Conservation (phyloP, 2,329 filamentous ascomycete genomes). For the Whalleya microplaca region DNA sequence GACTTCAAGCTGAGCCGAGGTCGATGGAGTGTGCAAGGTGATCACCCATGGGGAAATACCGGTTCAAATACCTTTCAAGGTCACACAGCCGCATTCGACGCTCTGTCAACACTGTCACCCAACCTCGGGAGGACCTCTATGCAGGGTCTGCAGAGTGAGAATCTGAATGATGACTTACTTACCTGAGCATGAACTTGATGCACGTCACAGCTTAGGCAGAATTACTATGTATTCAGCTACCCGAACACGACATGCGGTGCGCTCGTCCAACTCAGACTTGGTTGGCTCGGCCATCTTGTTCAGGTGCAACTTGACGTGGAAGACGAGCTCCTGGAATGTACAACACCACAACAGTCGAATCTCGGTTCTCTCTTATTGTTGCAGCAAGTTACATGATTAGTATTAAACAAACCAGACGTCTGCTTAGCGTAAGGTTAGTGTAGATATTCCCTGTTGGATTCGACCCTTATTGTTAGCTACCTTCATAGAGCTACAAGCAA, state of each 20-base stretch:
- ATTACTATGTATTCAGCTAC: not conserved
- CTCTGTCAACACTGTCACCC: constrained; percentile 2
- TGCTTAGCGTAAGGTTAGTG: too few species aligned
- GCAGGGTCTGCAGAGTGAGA: too few species aligned
- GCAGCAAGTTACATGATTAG: too few species aligned
- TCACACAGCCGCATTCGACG: constrained; percentile 6
- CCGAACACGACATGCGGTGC: not conserved
- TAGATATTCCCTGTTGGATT: too few species aligned
- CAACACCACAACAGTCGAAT: not conserved
- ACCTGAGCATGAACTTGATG: not conserved
- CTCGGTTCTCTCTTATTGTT: not conserved
- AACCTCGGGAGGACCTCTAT: not conserved
- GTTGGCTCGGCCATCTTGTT: not conserved
- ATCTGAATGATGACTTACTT: not conserved
- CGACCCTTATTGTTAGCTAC: too few species aligned
- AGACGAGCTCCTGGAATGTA: not conserved
- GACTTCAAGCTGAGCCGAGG: not conserved
- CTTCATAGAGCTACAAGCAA: too few species aligned
- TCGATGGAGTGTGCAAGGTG: constrained; percentile 4
- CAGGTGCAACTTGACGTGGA: not conserved
- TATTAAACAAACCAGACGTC: too few species aligned
- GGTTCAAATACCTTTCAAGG: not conserved
- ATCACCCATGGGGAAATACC: too few species aligned
- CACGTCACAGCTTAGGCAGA: not conserved
- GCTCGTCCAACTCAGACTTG: not conserved